These are phyloP conservation scores for Neurospora cerealis DNA, from an alignment of 495 filamentous ascomycete genomes.

Conservation along the genomic window DNA sequence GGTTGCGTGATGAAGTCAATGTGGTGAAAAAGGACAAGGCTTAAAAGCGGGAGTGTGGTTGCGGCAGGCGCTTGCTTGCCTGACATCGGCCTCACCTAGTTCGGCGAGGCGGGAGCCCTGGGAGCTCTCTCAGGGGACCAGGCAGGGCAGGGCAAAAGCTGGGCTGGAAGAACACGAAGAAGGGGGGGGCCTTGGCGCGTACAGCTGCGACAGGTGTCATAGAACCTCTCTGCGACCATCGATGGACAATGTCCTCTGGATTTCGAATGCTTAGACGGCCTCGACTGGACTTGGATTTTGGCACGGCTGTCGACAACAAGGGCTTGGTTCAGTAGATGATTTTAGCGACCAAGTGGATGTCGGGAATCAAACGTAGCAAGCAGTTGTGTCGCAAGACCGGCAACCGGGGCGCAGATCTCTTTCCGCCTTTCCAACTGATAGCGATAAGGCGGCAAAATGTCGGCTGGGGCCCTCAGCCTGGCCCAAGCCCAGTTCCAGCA, in stretches of 20 bases:
- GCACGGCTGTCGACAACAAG: neutral
- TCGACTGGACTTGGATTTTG: neutral
- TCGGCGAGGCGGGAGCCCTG: neutral
- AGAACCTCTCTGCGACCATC: constrained; percentile 3
- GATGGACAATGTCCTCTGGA: neutral
- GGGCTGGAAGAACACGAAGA: neutral
- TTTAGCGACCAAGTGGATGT: neutral
- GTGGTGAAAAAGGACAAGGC: neutral
- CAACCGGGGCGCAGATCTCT: constrained; percentile 18
- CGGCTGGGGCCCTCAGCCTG: constrained; percentile 3
- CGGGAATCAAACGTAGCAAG: neutral
- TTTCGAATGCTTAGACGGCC: neutral
- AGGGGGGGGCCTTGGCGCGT: constrained; percentile 2
- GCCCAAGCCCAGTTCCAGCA: neutral
- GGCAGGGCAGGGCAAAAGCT: neutral
- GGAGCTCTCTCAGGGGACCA: neutral
- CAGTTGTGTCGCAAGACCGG: constrained; percentile 4
- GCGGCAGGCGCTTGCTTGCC: neutral
- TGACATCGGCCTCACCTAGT: neutral
- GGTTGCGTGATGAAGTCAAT: neutral
- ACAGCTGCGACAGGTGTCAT: constrained; percentile 17
- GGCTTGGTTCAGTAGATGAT: neutral
- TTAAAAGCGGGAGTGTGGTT: neutral
- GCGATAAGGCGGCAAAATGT: constrained; percentile 24
- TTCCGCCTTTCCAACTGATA: constrained; percentile 15